Base-by-base conservation (phyloP, 148 eudicot genomes). In the Rhododendron molle region DNA sequence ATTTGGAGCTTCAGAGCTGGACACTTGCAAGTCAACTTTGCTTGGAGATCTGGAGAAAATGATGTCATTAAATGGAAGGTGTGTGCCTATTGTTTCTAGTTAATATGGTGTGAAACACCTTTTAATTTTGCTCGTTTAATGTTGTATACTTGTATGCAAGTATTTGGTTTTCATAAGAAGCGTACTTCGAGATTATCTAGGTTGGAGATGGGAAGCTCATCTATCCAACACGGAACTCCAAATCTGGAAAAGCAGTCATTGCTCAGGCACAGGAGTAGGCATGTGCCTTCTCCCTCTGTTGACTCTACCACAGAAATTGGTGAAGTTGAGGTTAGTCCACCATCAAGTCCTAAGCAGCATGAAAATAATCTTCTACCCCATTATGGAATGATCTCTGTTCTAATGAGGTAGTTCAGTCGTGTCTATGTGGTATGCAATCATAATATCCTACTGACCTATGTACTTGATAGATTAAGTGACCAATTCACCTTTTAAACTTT, bases 171-270 rank as follows among this genome's bases (percentile, higher is more conserved):
- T 88, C 82, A 85, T 82, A 62, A 88, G 65, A 80, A 84, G 72
- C 15, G 65, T 71, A 50, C 54, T 50, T 50, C 4, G 16, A 50
- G 82, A 81, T 87, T 82, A 80, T 85, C 82, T 86, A 91, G 90
- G 85, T 91, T 87, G 87, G 94, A 92, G 82, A 88, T 89, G 52
- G 95, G 94, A 83, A 91, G 91, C 87, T 91, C 94, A 50, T 93
- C 93, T 78, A 52, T 90, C 84, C 93, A 88, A 84, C 93, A 92
- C 85, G 98, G 93, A 83, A 90, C 82, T 79, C 98, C 93, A 23
- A 97, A 94, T 74, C 87, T 88, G 72, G 96, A 95, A 85, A 94
- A 95, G 86, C 93, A 88, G 81, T 97, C 95, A 7, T 85, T 96
- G 81, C 91, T 95, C 79, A 91, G 98, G 90, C 88, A 90, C 86